A percentile compares a stretch with the other conserved stretches of the same genome.
phyloP scores from a whole-genome alignment of 1,139 yeast species.

The Oligophagozyma castellii region DNA sequence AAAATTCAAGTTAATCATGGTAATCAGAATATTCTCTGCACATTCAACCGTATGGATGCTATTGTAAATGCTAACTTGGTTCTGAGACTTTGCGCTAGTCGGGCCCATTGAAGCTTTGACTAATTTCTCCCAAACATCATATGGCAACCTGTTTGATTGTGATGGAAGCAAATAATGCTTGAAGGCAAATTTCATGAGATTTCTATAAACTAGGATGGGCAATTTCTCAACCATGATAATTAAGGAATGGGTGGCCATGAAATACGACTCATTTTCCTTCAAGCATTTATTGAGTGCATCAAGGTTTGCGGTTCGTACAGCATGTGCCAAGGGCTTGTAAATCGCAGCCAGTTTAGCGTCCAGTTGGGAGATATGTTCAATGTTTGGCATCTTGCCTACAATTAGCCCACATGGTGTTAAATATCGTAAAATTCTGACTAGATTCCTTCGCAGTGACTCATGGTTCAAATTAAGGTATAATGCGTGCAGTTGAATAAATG shows the following conservation, averaged over 20 bases:
- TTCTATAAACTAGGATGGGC: slow-evolving; percentile 20
- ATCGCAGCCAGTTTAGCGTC: slow-evolving; percentile 8
- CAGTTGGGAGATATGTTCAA: slow-evolving; percentile 7
- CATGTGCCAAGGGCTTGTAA: slow-evolving; percentile 9
- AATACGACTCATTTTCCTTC: slow-evolving; percentile 10
- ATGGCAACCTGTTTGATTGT: slow-evolving; percentile 16
- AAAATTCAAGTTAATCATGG: slow-evolving; percentile 20
- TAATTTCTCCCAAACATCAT: slow-evolving; percentile 11
- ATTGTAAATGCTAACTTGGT: slow-evolving; percentile 11
- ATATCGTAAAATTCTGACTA: slow-evolving; percentile 14
- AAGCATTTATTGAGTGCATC: slow-evolving; percentile 18
- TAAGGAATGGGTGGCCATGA: slow-evolving; percentile 10
- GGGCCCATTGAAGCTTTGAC: slow-evolving; percentile 13
- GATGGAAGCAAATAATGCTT: slow-evolving; percentile 9
- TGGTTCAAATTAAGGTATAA: slow-evolving; percentile 4
- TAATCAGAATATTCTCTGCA: slow-evolving; percentile 20
- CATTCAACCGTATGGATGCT: slow-evolving; percentile 16
- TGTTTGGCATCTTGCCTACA: slow-evolving; percentile 18
- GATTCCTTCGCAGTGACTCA: slow-evolving; percentile 9
- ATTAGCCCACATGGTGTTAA: slow-evolving; percentile 20
- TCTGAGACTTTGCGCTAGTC: background rate
- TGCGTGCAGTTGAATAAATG: slow-evolving; percentile 10
- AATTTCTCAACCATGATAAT: slow-evolving; percentile 18
- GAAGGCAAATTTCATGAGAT: slow-evolving; percentile 13
- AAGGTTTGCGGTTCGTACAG: slow-evolving; percentile 16